A percentile compares a stretch with the other conserved stretches of the same genome.
These are phyloP conservation scores for Leccinum boreale DNA, from an alignment of 768 basidiomycete genomes.

Conservation along the genomic window DNA sequence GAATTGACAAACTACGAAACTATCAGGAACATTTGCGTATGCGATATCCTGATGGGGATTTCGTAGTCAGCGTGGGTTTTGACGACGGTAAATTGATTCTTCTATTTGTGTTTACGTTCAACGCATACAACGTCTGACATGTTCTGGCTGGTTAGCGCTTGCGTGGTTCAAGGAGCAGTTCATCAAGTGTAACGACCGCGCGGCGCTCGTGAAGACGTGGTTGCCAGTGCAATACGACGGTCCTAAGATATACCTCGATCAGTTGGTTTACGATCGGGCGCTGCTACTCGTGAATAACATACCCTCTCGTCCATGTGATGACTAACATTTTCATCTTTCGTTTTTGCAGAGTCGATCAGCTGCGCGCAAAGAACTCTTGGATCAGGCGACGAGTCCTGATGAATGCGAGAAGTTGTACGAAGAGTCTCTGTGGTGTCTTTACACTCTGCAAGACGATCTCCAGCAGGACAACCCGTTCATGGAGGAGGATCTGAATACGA, in stretches of 20 bases:
- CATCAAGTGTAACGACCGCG: slow-evolving; percentile 91
- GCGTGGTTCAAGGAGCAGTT: slow-evolving; percentile 94
- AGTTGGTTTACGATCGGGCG: slow-evolving; percentile 90
- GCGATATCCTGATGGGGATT: slow-evolving; percentile 72
- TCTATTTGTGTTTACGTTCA: slow-evolving; percentile 2
- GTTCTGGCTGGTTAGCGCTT: slow-evolving; percentile 46
- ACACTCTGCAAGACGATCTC: slow-evolving; percentile 87
- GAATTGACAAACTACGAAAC: slow-evolving; percentile 77
- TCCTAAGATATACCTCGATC: slow-evolving; percentile 81
- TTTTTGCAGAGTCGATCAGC: slow-evolving; percentile 79
- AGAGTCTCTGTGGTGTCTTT: slow-evolving; percentile 90
- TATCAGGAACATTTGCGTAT: slow-evolving; percentile 82
- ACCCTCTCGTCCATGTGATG: neutral
- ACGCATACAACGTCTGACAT: slow-evolving; percentile 10
- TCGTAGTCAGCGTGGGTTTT: slow-evolving; percentile 75
- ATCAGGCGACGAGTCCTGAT: slow-evolving; percentile 68
- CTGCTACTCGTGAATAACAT: slow-evolving; percentile 65
- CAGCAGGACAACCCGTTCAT: slow-evolving; percentile 80
- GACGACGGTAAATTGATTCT: slow-evolving; percentile 53
- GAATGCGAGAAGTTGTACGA: slow-evolving; percentile 95
- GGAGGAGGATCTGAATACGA: slow-evolving; percentile 79
- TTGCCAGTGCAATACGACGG: slow-evolving; percentile 79
- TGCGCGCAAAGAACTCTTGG: slow-evolving; percentile 85
- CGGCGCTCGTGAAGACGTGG: slow-evolving; percentile 86
- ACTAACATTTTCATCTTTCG: neutral